Conservation (phyloP, 106 monocot species). For the Dioscorea alata region DNA sequence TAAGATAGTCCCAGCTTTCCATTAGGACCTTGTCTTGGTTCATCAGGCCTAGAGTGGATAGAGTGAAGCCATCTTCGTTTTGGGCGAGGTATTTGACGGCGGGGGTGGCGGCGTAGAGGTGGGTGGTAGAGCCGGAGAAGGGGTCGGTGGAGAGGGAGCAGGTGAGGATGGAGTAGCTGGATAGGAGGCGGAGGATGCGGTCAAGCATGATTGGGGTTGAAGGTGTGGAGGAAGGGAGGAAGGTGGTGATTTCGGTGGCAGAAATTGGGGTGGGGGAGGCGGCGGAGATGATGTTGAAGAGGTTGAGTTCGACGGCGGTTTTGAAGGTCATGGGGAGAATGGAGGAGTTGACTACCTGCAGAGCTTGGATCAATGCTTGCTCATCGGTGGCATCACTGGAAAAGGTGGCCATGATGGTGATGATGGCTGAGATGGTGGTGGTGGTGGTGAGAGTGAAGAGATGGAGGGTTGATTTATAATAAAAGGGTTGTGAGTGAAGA, state of each 20-base stretch:
- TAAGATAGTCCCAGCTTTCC: slow-evolving; percentile 43
- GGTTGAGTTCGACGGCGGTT: slow-evolving; percentile 26
- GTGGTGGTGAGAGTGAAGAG: too few species aligned
- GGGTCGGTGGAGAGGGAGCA: slow-evolving; percentile 12
- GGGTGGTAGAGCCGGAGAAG: not conserved
- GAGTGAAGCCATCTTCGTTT: slow-evolving; percentile 53
- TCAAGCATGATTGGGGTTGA: slow-evolving; percentile 30
- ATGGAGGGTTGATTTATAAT: too few species aligned
- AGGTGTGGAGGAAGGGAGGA: slow-evolving; percentile 23
- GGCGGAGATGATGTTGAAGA: slow-evolving; percentile 19
- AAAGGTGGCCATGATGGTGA: too few species aligned
- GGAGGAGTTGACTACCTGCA: slow-evolving; percentile 24
- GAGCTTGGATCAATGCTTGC: slow-evolving; percentile 22
- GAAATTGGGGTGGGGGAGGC: slow-evolving; percentile 25
- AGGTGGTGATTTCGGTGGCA: slow-evolving; percentile 31
- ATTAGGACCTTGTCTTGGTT: slow-evolving; percentile 51
- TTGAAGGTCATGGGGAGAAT: slow-evolving; percentile 40
- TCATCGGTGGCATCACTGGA: not conserved
- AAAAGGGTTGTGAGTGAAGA: too few species aligned
- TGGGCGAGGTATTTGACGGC: slow-evolving; percentile 43
- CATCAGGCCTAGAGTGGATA: slow-evolving; percentile 35
- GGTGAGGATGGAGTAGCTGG: slow-evolving; percentile 31
- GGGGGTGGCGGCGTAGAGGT: slow-evolving; percentile 18
- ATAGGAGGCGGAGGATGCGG: slow-evolving; percentile 36
- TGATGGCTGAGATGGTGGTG: too few species aligned